Percentiles rank a stretch among this genome's conserved stretches.
Conservation (phyloP, 2,329 filamentous ascomycete species). For the Aureobasidium sp. region DNA sequence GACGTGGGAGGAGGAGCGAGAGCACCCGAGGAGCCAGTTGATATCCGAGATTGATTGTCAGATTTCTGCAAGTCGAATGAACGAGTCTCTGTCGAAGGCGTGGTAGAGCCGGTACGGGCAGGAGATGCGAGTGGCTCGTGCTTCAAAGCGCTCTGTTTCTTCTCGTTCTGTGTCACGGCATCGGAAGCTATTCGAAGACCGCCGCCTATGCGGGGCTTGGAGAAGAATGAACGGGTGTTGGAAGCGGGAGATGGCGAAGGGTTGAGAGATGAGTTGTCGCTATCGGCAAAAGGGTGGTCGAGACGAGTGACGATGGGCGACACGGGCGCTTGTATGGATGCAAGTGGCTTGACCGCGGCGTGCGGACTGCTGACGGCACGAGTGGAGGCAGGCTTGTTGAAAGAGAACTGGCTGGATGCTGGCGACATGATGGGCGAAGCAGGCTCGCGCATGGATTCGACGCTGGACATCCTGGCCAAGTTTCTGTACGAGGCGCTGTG, state of each 20-base stretch:
- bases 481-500: constrained; percentile 57
- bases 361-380: constrained; percentile 42
- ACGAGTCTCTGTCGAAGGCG: constrained; percentile 49
- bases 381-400: constrained; percentile 35
- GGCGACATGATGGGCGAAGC: constrained; percentile 42
- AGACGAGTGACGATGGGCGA: constrained; percentile 53
- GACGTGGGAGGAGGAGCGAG: constrained; percentile 26
- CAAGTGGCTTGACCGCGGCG: constrained; percentile 37
- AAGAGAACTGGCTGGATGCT: constrained; percentile 60
- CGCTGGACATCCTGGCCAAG: constrained; percentile 72
- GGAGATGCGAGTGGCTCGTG: constrained; percentile 54
- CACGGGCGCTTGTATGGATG: constrained; percentile 33
- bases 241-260: constrained; percentile 38
- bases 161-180: constrained; percentile 50
- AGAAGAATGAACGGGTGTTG: constrained; percentile 32
- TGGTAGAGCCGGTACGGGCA: constrained; percentile 68
- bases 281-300: constrained; percentile 40
- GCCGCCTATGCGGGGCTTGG: constrained; percentile 52
- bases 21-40: constrained; percentile 37
- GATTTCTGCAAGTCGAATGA: constrained; percentile 31
- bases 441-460: constrained; percentile 63
- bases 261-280: constrained; percentile 44
- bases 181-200: constrained; percentile 77
- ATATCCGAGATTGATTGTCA: constrained; percentile 34
- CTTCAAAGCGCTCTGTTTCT: constrained; percentile 40